Evolutionary conservation across 2,329 filamentous ascomycete genomes (phyloP).

Genomic region (Xylogone sp.): DNA sequence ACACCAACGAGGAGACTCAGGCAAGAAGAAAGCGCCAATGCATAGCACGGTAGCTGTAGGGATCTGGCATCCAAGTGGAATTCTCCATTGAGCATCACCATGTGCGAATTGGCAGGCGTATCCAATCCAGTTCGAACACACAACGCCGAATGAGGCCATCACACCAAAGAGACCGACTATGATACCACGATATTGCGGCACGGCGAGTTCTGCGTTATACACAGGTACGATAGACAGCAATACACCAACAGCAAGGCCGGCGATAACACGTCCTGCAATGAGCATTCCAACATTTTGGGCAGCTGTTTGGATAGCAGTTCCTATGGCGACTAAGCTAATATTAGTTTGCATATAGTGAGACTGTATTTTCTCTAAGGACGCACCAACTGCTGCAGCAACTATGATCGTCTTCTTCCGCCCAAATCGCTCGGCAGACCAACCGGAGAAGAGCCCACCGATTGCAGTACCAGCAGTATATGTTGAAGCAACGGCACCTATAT

Average conservation of each 20-base stretch:
- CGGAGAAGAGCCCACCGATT: constrained; percentile 26
- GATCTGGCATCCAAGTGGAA: constrained; percentile 31
- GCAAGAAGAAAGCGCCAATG: constrained; percentile 11
- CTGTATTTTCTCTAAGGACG: constrained; percentile 39
- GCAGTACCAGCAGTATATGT: constrained; percentile 18
- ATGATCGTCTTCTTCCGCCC: constrained; percentile 32
- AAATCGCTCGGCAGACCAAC: constrained; percentile 30
- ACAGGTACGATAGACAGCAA: constrained; percentile 24
- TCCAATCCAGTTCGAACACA: constrained; percentile 36
- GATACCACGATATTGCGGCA: constrained; percentile 22
- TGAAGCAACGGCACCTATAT: constrained; percentile 3
- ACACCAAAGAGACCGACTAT: constrained; percentile 31
- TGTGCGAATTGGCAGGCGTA: constrained; percentile 30
- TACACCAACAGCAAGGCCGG: constrained; percentile 10
- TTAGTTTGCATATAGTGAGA: background rate
- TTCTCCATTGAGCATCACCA: constrained; percentile 29
- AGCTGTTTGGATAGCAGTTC: constrained; percentile 18
- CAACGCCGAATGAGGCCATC: constrained; percentile 33
- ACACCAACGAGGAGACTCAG: constrained; percentile 17
- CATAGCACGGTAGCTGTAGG: constrained; percentile 15
- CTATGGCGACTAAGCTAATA: constrained; percentile 10
- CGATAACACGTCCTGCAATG: constrained; percentile 22
- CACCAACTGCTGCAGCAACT: constrained; percentile 33
- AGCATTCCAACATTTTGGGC: constrained; percentile 21
- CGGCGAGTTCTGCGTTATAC: constrained; percentile 29